phyloP scores from a whole-genome alignment of 768 basidiomycete species.

The Botryobasidium botryosum region DNA sequence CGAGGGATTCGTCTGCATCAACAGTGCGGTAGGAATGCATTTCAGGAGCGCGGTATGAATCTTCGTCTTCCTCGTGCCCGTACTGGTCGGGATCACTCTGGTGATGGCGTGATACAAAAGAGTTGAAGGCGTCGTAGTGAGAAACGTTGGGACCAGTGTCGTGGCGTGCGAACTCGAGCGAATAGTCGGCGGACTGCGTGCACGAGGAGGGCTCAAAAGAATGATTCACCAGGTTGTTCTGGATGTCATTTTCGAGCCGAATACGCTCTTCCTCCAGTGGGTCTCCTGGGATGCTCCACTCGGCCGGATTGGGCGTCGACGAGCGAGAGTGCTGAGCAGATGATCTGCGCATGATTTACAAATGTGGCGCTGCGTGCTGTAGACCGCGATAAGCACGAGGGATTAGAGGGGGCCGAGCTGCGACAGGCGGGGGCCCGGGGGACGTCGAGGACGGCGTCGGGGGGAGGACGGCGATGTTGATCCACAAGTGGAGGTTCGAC shows the following conservation, averaged over 20 bases:
- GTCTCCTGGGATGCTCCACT: constrained; percentile 1
- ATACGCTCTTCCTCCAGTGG: constrained; percentile 53
- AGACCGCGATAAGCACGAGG: too few species aligned
- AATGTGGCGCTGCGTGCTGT: too few species aligned
- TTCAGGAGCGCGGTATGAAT: constrained; percentile 12
- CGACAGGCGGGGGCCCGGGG: too few species aligned
- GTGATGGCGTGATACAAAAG: too few species aligned
- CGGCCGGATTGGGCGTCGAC: too few species aligned
- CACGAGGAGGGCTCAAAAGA: constrained; percentile 49
- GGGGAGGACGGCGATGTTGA: too few species aligned
- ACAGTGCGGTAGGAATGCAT: constrained; percentile 25
- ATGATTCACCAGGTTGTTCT: constrained; percentile 41
- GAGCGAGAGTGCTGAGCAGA: too few species aligned
- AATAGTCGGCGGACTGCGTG: neutral
- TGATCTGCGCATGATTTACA: too few species aligned
- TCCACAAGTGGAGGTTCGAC: too few species aligned
- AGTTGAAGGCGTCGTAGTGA: neutral
- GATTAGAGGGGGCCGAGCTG: too few species aligned
- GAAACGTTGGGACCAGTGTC: neutral
- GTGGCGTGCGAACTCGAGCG: constrained; percentile 9
- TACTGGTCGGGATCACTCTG: neutral
- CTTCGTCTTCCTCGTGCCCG: constrained; percentile 9
- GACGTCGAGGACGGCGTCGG: too few species aligned
- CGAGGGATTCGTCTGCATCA: constrained; percentile 50
- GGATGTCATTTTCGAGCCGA: constrained; percentile 58